phyloP scores from a whole-genome alignment of 163 green algal genomes.

The Prototheca stagnorum region DNA sequence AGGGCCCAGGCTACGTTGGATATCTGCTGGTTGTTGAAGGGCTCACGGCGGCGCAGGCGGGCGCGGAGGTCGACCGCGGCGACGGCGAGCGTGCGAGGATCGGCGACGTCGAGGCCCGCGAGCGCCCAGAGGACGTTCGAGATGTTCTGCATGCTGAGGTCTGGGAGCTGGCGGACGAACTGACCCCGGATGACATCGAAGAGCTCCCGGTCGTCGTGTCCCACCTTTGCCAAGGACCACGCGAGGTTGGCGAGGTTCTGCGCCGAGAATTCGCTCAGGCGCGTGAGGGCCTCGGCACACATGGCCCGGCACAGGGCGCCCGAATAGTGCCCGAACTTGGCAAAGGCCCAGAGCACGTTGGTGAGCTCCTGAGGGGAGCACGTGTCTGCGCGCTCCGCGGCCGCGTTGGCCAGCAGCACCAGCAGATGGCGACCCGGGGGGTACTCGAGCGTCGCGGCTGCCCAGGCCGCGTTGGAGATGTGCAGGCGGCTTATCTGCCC shows the following conservation, averaged over 20 bases:
- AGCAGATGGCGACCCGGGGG: conserved; percentile 11
- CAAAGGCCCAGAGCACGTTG: conserved; percentile 31
- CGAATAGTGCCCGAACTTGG: conserved; percentile 18
- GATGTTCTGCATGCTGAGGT: conserved; percentile 22
- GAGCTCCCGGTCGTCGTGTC: conserved; percentile 5
- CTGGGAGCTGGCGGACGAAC: too few species aligned
- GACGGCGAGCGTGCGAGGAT: background rate
- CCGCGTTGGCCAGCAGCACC: conserved; percentile 15
- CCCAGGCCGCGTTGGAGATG: conserved; percentile 25
- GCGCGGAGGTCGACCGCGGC: conserved; percentile 8
- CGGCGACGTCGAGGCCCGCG: conserved; percentile 5
- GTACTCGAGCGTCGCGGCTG: conserved; percentile 20
- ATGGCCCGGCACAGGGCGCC: conserved; percentile 19
- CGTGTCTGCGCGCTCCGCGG: conserved; percentile 12
- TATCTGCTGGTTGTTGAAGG: conserved; percentile 35
- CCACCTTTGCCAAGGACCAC: conserved; percentile 11
- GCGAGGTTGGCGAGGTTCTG: conserved; percentile 8
- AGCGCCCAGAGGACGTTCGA: conserved; percentile 27
- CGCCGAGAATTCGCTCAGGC: conserved; percentile 11
- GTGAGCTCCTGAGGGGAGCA: conserved; percentile 30
- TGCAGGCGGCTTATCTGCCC: conserved; percentile 23
- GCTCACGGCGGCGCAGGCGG: conserved; percentile 5
- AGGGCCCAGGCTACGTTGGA: conserved; percentile 31
- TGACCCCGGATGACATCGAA: background rate
- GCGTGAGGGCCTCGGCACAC: conserved; percentile 6